phyloP scores from a whole-genome alignment of 768 basidiomycete genomes.

The Lentinula edodes region DNA sequence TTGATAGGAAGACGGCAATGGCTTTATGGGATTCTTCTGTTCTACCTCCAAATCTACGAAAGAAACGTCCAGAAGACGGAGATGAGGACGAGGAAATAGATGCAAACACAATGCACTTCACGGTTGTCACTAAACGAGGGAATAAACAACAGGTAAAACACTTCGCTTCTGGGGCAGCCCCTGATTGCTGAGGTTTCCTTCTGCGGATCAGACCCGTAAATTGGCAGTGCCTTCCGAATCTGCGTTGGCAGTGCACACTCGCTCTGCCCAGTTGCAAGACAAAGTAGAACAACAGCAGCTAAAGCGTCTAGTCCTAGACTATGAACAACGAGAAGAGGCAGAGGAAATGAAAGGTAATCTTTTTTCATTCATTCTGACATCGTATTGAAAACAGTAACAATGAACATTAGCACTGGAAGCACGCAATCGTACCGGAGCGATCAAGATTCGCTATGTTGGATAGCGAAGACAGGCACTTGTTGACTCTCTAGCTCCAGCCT shows the following conservation, averaged over 20 bases:
- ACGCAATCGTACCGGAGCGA: conserved; percentile 58
- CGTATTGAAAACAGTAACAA: not conserved
- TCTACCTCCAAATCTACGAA: conserved; percentile 57
- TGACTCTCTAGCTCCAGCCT: conserved; percentile 1
- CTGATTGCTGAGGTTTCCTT: conserved; percentile 7
- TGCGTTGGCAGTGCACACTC: conserved; percentile 84
- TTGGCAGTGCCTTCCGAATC: conserved; percentile 86
- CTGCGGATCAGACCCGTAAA: conserved; percentile 63
- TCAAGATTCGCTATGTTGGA: conserved; percentile 76
- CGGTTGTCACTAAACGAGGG: conserved; percentile 86
- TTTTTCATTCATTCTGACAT: not conserved
- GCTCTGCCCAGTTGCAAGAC: conserved; percentile 87
- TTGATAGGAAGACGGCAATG: conserved; percentile 83
- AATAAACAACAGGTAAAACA: conserved; percentile 80
- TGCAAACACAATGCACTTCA: conserved; percentile 76
- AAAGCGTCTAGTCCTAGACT: conserved; percentile 90
- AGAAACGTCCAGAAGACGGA: conserved; percentile 57
- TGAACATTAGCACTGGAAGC: conserved; percentile 52
- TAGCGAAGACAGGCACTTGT: conserved; percentile 23
- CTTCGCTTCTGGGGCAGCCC: conserved; percentile 3
- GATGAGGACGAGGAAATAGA: conserved; percentile 43
- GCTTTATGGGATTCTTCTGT: conserved; percentile 89
- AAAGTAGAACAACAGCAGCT: conserved; percentile 96
- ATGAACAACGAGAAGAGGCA: conserved; percentile 84
- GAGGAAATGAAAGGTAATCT: conserved; percentile 70